phyloP scores from a whole-genome alignment of 257 asterid species.

The Lavandula angustifolia region DNA sequence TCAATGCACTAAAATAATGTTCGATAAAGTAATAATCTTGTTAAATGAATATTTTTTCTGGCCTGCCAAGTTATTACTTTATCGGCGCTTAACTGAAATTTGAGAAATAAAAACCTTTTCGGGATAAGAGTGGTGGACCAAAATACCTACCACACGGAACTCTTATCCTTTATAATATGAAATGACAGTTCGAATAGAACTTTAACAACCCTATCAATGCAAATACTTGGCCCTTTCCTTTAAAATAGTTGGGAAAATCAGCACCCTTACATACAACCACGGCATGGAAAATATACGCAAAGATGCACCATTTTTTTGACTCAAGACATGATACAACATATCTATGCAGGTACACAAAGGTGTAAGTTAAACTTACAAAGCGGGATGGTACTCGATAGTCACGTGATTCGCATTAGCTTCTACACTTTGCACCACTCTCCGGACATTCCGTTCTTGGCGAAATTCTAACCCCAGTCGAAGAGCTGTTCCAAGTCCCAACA shows the following conservation, averaged over 20 bases:
- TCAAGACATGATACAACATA: not conserved
- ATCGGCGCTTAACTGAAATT: too few relatives aligned
- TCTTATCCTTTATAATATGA: too few relatives aligned
- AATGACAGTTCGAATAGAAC: not conserved
- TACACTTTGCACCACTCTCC: constrained; percentile 68
- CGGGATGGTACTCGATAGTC: constrained; percentile 58
- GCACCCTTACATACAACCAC: not conserved
- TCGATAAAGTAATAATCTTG: too few relatives aligned
- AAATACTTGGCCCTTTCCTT: too few relatives aligned
- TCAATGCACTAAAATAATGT: too few relatives aligned
- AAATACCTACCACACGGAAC: too few relatives aligned
- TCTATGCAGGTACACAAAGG: not conserved
- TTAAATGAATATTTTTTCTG: too few relatives aligned
- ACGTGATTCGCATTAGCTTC: constrained; percentile 49
- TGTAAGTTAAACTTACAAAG: constrained; percentile 41
- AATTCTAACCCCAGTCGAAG: constrained; percentile 75
- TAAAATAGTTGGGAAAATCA: too few relatives aligned
- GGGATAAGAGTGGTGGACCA: too few relatives aligned
- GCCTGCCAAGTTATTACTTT: too few relatives aligned
- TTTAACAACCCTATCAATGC: not conserved
- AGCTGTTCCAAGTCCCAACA: constrained; percentile 81
- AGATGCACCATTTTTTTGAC: not conserved
- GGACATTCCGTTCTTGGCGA: constrained; percentile 68
- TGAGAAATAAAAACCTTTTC: too few relatives aligned
- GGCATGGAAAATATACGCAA: constrained; percentile 3